phyloP scores from a whole-genome alignment of 805 yeast species.

The Yamadazyma tumulicola region DNA sequence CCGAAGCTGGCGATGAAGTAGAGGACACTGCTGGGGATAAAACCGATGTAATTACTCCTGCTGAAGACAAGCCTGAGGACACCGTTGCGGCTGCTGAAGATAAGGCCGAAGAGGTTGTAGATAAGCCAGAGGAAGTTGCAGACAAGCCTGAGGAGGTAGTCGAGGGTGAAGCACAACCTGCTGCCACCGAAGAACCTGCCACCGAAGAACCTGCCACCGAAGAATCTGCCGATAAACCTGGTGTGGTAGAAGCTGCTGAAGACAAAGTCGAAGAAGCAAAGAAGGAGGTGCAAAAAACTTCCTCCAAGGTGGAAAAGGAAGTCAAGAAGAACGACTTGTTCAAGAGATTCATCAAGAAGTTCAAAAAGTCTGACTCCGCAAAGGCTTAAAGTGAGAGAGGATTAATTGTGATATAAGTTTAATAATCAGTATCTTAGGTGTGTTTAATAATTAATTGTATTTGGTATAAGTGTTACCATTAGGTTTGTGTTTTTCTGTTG shows the following conservation, averaged over 20 bases:
- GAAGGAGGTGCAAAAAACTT: conserved; percentile 24
- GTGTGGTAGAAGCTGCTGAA: conserved; percentile 6
- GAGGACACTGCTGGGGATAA: conserved; percentile 7
- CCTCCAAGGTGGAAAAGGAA: conserved; percentile 28
- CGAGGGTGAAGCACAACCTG: conserved; percentile 4
- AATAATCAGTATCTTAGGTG: too few relatives aligned
- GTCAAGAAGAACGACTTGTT: conserved; percentile 36
- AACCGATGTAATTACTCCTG: conserved; percentile 8
- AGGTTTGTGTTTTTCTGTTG: conserved; percentile 1
- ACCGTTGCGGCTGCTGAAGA: conserved; percentile 8
- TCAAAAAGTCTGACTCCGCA: conserved; percentile 25
- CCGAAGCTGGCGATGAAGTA: conserved; percentile 7
- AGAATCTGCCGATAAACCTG: conserved; percentile 4
- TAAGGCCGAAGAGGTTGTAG: conserved; percentile 4
- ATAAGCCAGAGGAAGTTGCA: conserved; percentile 8
- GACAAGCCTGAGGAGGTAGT: conserved; percentile 5
- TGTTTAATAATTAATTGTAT: conserved; percentile 5
- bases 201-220: conserved; percentile 8
- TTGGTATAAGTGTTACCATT: too few relatives aligned
- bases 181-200: conserved; percentile 9
- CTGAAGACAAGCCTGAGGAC: conserved; percentile 10
- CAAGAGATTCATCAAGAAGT: conserved; percentile 33
- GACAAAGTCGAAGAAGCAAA: conserved; percentile 23
- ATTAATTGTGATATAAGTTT: conserved; percentile 2
- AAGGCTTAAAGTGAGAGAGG: conserved; percentile 5